A percentile compares a stretch with the other conserved stretches of the same genome.
These are phyloP conservation scores for Pseudogymnoascus destructans DNA, from an alignment of 2,329 filamentous ascomycete genomes.

Conservation along the genomic window DNA sequence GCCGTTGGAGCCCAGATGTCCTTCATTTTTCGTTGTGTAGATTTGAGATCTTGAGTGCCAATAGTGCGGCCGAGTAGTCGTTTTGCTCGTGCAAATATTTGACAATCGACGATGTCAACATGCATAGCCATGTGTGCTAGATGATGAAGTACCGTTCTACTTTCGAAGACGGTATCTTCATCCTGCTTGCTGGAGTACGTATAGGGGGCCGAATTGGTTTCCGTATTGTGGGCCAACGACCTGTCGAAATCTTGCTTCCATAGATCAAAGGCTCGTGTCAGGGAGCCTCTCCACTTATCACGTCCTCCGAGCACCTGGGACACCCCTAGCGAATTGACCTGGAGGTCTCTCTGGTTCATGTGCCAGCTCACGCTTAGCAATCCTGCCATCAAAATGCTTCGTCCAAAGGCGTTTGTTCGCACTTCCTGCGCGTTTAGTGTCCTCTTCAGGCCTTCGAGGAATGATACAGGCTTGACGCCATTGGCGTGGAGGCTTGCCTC, in stretches of 20 bases:
- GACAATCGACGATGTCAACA: conserved; percentile 92
- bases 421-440: conserved; percentile 79
- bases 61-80: conserved; percentile 77
- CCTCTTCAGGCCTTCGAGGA: conserved; percentile 80
- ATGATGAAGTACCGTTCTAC: conserved; percentile 78
- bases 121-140: conserved; percentile 97
- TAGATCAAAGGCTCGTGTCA: conserved; percentile 80
- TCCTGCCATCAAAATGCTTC: conserved; percentile 87
- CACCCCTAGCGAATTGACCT: conserved; percentile 75
- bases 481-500: conserved; percentile 70
- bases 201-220: conserved; percentile 40
- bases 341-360: conserved; percentile 90
- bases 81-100: conserved; percentile 84
- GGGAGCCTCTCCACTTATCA: conserved; percentile 77
- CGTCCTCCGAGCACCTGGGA: conserved; percentile 69
- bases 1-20: conserved; percentile 82
- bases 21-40: conserved; percentile 71
- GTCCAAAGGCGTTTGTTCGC: conserved; percentile 82
- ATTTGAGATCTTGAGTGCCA: conserved; percentile 65
- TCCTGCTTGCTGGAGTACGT: conserved; percentile 47
- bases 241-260: conserved; percentile 92
- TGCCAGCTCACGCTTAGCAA: conserved; percentile 91
- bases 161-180: conserved; percentile 63
- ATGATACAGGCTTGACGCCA: conserved; percentile 72
- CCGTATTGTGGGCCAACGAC: conserved; percentile 48